A percentile compares a stretch with the other conserved stretches of the same genome.
Evolutionary conservation across 1,139 yeast species (phyloP).

Genomic region (Nakaseomyces kungkrabaensis): DNA sequence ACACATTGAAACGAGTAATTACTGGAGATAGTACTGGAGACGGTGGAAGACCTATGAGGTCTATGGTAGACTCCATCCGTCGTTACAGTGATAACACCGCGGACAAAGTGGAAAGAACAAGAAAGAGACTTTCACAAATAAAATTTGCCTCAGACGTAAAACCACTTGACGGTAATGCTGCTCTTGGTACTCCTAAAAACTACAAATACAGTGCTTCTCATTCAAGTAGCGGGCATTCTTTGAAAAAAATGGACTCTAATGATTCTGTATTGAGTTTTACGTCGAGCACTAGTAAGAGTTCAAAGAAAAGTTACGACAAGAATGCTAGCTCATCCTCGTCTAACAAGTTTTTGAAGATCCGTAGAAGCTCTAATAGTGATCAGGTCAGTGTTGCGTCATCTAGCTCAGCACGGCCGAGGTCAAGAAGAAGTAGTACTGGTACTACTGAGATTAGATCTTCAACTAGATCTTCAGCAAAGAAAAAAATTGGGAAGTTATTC

Average conservation of each 20-base stretch:
- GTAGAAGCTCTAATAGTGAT: not conserved
- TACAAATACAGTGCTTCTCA: not conserved
- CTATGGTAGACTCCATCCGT: slow-evolving; percentile 5
- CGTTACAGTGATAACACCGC: not conserved
- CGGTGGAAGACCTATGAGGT: not conserved
- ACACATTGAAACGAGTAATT: slow-evolving; percentile 19
- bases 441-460: not conserved
- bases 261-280: not conserved
- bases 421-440: not conserved
- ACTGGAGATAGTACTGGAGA: slow-evolving; percentile 14
- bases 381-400: not conserved
- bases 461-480: slow-evolving; percentile 1
- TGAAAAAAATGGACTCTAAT: not conserved
- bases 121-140: slow-evolving; percentile 4
- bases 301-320: not conserved
- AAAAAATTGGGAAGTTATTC: not conserved
- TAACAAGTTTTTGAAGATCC: not conserved
- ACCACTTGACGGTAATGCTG: slow-evolving; percentile 6
- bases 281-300: not conserved
- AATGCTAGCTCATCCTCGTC: not conserved
- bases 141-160: slow-evolving; percentile 9
- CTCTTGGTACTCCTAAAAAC: slow-evolving; percentile 5
- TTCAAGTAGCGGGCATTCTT: not conserved
- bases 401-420: not conserved
- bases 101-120: not conserved